Base-by-base conservation (phyloP, 768 basidiomycete species). In the Russula sp. region DNA sequence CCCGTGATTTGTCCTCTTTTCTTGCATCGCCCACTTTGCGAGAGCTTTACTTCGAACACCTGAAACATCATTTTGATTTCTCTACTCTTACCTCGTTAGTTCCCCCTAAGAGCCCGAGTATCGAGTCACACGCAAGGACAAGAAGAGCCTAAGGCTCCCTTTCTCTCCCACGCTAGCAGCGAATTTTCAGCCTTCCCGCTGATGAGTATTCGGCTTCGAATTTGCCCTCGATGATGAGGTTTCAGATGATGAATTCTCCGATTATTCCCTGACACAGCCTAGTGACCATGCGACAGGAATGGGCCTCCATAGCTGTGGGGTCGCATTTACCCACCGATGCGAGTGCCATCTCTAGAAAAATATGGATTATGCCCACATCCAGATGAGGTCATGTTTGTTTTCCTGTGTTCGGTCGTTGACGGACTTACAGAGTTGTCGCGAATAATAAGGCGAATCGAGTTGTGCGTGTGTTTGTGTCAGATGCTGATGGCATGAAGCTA, bases 361-460 rank as follows among this genome's bases (percentile, higher is more conserved):
- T 69, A 90, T 91, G 88, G 85, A 90, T 67, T 87, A 84, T 66
- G 85, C 86, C 56, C 89, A 90, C 73, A 85, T 89, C 83, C 85
- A 88, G 48, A 90, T 88, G 36, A 90, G 89, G 73, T 70, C 68
- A 35, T 88, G 83, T 74, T 75, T 83, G 51, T 90, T 90, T 65
- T 81, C 83, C 59, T 75, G 78, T 41, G 73, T 88, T 13, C 69
- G 70, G 0, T 61, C 71, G 38, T 74, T 91, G 50, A 80, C 81
- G 66, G 80, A 83, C 52, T 91, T 91, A n/a, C 71, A 77, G 79
- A 50, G 90, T 91, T 66, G 83, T 85, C 58, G 88, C 85, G 25
- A 90, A 87, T 9, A 89, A 91, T 71, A 87, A 90, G 88, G 87
- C 87, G 32, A 78, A 90, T 73, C 81, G 75, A 43, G 89, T 90